Base-by-base conservation (phyloP, 164 flowering plant species). In the Cinnamomum chago region DNA sequence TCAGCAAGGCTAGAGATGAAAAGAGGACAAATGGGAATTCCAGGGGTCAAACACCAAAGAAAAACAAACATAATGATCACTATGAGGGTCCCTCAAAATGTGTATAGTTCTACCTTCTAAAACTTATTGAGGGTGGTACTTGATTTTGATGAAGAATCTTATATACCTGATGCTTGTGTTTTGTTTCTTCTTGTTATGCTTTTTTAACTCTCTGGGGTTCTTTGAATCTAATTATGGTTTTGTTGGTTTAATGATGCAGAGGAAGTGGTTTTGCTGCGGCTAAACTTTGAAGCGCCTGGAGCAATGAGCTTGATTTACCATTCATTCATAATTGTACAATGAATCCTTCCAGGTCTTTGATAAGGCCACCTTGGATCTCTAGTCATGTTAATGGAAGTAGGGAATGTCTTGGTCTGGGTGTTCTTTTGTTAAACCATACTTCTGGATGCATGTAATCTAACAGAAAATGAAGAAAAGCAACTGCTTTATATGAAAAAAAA, bases 1-100 rank as follows among this genome's bases (percentile, higher is more conserved):
- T 90, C 71, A 86, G 83, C 85, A 88, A 87, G 83, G 95, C 93
- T 47, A 88, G 93, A 78, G 88, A 88, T 81, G 92, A 89, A 70
- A 89, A 88, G 86, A 90, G 88, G 81, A 87, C 88, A 15, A 82
- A 73, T 40, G 81, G 76, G 7, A 58, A 77, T 47, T 74, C 86
- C 13, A 80, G 58, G 17, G 75, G 68, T n/a, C 35, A 62, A 14
- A 79, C 25, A 17, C 85, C 84, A 27, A 76, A 2, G 28, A 82
- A 68, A 76, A 79, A 72, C 24, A 74, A 78, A 23, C 79, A 76
- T 67, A 51, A 73, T 17, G 77, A 75, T 22, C 50, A 30, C 27
- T 72, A 69, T 51, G 73, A 76, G 28, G 58, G n/a, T 76, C 79
- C 81, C 12, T 30, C 72, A 22, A 78, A 67, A n/a, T 58, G 73